Percentiles rank a stretch among this genome's conserved stretches.
Evolutionary conservation across 2,329 filamentous ascomycete species (phyloP).

Genomic region (Penicillium italicum): DNA sequence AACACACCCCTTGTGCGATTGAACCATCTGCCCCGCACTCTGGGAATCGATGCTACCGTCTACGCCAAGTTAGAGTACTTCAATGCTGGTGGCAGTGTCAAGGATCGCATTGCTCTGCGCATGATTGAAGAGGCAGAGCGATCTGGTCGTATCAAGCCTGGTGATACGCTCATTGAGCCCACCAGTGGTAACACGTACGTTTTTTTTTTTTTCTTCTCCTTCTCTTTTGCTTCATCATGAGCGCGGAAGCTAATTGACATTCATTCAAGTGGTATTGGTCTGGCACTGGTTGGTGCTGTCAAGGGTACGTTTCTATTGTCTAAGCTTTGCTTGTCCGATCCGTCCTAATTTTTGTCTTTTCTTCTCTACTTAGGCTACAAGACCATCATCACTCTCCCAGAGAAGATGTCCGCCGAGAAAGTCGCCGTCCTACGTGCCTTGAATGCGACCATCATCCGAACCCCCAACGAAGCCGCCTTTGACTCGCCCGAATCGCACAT

Average conservation of each 20-base stretch:
- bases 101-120: conserved; percentile 90
- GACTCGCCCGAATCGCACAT: conserved; percentile 96
- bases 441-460: conserved; percentile 95
- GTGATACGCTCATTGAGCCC: conserved; percentile 94
- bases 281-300: conserved; percentile 89
- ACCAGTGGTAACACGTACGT: conserved; percentile 86
- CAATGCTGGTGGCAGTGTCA: conserved; percentile 90
- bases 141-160: conserved; percentile 89
- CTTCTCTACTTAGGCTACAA: conserved; percentile 63
- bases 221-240: neutral
- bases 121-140: conserved; percentile 97
- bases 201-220: neutral
- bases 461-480: conserved; percentile 90
- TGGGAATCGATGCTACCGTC: conserved; percentile 83
- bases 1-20: conserved; percentile 93
- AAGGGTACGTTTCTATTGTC: conserved; percentile 57
- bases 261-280: conserved; percentile 69
- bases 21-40: conserved; percentile 85
- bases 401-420: conserved; percentile 99
- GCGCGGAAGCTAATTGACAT: neutral
- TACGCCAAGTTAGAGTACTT: conserved; percentile 92
- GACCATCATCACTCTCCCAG: conserved; percentile 95
- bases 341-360: neutral
- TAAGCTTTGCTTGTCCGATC: neutral
- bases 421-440: conserved; percentile 90